Percentiles rank a stretch among this genome's conserved stretches.
These are phyloP conservation scores for Selaginella tamariscina DNA, from an alignment of 75 land plant genomes.

Conservation along the genomic window DNA sequence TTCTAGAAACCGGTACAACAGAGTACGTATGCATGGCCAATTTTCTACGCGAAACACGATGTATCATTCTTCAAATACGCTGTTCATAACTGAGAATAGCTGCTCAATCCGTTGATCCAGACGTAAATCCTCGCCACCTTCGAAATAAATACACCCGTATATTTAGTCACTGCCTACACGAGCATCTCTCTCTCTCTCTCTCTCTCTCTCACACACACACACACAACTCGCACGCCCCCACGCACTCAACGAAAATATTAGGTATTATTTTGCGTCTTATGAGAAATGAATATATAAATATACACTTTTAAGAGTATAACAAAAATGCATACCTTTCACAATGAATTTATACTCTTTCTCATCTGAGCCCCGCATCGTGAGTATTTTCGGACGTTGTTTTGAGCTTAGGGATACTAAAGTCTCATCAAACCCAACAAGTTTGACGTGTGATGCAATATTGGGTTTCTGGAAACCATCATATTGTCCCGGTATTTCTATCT, in stretches of 20 bases:
- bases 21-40: constrained; percentile 34
- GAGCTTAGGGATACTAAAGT: constrained; percentile 28
- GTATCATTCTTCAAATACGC: constrained; percentile 26
- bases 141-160: too few relatives aligned
- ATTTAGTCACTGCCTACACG: too few relatives aligned
- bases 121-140: constrained; percentile 42
- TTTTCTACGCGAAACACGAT: constrained; percentile 26
- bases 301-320: too few relatives aligned
- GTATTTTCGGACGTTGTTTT: constrained; percentile 38
- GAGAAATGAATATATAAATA: too few relatives aligned
- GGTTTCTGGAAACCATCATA: constrained; percentile 26
- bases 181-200: too few relatives aligned
- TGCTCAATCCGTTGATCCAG: constrained; percentile 44
- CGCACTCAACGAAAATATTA: too few relatives aligned
- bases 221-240: too few relatives aligned
- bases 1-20: constrained; percentile 32
- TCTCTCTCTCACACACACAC: too few relatives aligned
- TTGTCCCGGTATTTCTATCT: constrained; percentile 34
- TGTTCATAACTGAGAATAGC: constrained; percentile 40
- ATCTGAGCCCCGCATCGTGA: constrained; percentile 46
- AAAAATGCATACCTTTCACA: too few relatives aligned
- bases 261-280: too few relatives aligned
- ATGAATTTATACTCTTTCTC: constrained; percentile 41
- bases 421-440: constrained; percentile 37
- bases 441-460: constrained; percentile 20